Evolutionary conservation across 306 rosid genomes (phyloP).

Genomic region (Oemleria cerasiformis): DNA sequence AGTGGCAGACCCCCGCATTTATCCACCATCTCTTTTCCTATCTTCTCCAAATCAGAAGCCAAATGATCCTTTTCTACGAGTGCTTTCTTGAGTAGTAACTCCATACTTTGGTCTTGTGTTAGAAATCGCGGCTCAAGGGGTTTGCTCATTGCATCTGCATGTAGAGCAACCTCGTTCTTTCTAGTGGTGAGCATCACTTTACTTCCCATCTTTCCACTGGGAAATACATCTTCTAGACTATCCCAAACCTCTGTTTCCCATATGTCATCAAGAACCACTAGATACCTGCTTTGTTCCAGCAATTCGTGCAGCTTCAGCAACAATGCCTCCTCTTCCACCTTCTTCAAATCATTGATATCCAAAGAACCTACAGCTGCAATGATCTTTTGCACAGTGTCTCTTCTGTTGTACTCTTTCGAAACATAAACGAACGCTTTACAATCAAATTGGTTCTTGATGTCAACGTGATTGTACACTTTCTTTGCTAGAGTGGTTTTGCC

Average conservation of each 20-base stretch:
- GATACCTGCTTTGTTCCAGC: neutral
- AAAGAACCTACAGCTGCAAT: neutral
- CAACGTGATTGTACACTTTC: neutral
- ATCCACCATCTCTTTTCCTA: neutral
- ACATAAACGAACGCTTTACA: neutral
- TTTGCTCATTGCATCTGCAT: neutral
- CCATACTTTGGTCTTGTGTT: neutral
- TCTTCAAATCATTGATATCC: neutral
- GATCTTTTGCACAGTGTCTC: neutral
- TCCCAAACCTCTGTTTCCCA: neutral
- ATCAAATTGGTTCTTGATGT: neutral
- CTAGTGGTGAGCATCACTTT: neutral
- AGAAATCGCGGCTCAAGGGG: neutral
- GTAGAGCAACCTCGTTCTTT: neutral
- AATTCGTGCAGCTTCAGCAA: neutral
- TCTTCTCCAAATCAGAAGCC: neutral
- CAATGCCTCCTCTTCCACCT: neutral
- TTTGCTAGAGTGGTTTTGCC: neutral
- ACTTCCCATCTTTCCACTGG: neutral
- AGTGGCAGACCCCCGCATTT: neutral
- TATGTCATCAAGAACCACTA: neutral
- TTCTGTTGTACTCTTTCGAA: neutral
- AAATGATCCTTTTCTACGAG: neutral
- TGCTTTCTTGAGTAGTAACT: neutral
- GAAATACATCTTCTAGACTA: neutral